Evolutionary conservation across 495 filamentous ascomycete genomes (phyloP).

Genomic region (Endocarpon pusillum): DNA sequence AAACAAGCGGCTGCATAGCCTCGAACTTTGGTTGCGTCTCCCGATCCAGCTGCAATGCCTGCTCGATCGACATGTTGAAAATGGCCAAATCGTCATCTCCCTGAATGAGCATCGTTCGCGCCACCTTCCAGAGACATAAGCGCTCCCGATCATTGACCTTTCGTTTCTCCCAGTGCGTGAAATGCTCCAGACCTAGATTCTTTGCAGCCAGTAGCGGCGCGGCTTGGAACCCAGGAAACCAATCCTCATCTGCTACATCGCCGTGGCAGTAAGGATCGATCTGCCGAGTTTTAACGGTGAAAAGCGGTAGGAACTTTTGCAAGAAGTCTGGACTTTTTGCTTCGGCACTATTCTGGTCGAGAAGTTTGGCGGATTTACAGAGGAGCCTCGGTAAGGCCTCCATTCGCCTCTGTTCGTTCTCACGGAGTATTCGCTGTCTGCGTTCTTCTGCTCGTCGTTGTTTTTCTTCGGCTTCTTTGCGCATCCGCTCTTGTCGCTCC

Average conservation of each 20-base stretch:
- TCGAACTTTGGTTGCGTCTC: constrained; percentile 4
- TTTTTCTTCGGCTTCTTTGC: constrained; percentile 27
- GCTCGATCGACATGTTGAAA: constrained; percentile 3
- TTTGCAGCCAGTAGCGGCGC: constrained; percentile 60
- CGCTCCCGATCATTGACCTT: constrained; percentile 28
- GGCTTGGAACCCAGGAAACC: constrained; percentile 62
- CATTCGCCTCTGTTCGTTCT: constrained; percentile 37
- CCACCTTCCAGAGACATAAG: constrained; percentile 35
- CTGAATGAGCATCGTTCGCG: constrained; percentile 31
- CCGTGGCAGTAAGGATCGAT: constrained; percentile 25
- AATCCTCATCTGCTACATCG: constrained; percentile 40
- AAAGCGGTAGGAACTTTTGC: constrained; percentile 33
- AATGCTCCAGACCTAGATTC: constrained; percentile 55
- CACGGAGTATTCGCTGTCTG: constrained; percentile 32
- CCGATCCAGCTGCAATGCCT: neutral
- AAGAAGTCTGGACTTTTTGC: constrained; percentile 28
- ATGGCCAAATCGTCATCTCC: no score
- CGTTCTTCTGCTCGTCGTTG: constrained; percentile 36
- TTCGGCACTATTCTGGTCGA: constrained; percentile 28
- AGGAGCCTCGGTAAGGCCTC: constrained; percentile 38
- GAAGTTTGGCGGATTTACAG: constrained; percentile 29
- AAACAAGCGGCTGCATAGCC: neutral
- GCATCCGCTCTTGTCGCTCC: constrained; percentile 31
- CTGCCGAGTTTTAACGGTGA: constrained; percentile 30
- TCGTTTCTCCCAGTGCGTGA: constrained; percentile 49